Evolutionary conservation across 2,329 filamentous ascomycete species (phyloP), one percentile per base, ranked within the genome.

Genomic region (Alternaria novae-zelandiae): DNA sequence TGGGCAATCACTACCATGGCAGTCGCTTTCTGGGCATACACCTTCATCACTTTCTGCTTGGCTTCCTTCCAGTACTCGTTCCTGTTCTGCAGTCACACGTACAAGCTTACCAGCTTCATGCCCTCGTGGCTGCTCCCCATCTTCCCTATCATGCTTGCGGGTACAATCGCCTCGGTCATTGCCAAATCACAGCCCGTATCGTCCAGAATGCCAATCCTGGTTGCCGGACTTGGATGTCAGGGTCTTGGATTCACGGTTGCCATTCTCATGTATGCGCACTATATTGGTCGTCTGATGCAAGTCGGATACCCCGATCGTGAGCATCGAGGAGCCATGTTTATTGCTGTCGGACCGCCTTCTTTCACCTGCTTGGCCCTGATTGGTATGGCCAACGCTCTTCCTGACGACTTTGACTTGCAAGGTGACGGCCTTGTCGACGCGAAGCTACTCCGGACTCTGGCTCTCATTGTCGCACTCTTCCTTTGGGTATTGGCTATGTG

Each of bases 81-180:
- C 74, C 82, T 93, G 30, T 93, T 93, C 76, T 82, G 86, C 6
- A 79, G 81, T 8, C 86, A 87, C 72, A 85, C 80, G 64, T 89
- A 89, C 62, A 84, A 82, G 6, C 80, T 92, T 15, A 86, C 88
- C 59, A 88, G 86, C 43, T 91, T 92, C 87, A 91, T 90, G 84
- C 91, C 91, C 0, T 88, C 89, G 0, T 92, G 90, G 90, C 87
- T 92, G 60, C 81, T 93, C 7, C 90, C 90, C 45, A 89, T 92
- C 71, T 93, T 92, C 76, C 90, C 90, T 15, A 83, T 91, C 75
- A 92, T 93, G 90, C 83, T 93, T 9, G 86, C 86, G 1, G 90
- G 91, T 3, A 93, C 90, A 3, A 87, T 93, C 47, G 90, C 90
- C 2, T 86, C 87, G 1, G 86, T 90, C 62, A 89, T 92, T 54